Percentiles rank a stretch among this genome's conserved stretches.
Evolutionary conservation across 2,329 filamentous ascomycete genomes (phyloP).

Genomic region (Aureobasidium sp.): DNA sequence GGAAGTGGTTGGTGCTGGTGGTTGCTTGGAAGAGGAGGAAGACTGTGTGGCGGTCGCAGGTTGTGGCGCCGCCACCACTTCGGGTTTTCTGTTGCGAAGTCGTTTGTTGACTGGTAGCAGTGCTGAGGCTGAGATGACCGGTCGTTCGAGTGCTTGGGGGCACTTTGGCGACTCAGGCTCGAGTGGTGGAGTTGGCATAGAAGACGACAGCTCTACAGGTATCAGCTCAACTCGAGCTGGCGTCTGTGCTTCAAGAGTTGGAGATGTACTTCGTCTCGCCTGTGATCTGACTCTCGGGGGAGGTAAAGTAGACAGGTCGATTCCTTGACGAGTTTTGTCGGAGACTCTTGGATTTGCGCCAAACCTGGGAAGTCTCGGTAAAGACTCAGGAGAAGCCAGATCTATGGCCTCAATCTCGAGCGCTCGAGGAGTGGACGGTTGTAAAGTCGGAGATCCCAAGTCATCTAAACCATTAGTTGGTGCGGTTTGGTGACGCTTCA

Average conservation of each 20-base stretch:
- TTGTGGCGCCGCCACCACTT: background rate
- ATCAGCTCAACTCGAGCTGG: background rate
- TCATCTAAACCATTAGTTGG: slow-evolving; percentile 19
- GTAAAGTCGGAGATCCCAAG: slow-evolving; percentile 15
- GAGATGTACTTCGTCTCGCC: background rate
- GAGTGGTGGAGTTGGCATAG: slow-evolving; percentile 10
- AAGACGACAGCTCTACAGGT: background rate
- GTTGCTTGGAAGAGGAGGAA: background rate
- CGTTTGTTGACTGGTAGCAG: background rate
- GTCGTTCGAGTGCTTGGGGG: background rate
- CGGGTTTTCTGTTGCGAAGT: background rate
- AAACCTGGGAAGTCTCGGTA: slow-evolving; percentile 3
- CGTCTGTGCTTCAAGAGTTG: no score
- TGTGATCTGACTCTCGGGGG: background rate
- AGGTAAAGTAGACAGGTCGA: background rate
- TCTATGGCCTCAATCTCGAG: slow-evolving; percentile 20
- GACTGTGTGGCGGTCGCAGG: background rate
- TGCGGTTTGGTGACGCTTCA: slow-evolving; percentile 27
- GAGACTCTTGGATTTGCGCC: background rate
- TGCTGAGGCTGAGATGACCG: background rate
- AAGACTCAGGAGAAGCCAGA: slow-evolving; percentile 18
- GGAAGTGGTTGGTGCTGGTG: background rate
- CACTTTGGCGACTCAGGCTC: background rate
- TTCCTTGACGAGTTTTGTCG: background rate
- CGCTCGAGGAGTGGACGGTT: slow-evolving; percentile 3